These are phyloP conservation scores for Alternaria gaisen DNA, from an alignment of 2,329 filamentous ascomycete genomes.

Conservation along the genomic window DNA sequence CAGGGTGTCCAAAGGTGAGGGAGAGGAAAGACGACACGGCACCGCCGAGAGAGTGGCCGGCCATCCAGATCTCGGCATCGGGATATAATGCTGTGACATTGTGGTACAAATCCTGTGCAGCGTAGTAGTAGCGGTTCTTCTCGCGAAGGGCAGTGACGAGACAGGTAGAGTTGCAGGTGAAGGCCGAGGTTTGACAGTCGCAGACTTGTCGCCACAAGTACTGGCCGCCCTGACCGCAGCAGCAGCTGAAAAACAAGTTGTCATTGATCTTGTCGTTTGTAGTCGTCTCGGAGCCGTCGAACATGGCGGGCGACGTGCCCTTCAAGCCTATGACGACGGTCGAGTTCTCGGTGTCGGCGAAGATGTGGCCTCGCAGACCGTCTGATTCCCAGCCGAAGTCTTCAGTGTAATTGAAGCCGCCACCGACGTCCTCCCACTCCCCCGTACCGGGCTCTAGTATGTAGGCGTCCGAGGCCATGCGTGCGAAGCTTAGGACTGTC, in stretches of 20 bases:
- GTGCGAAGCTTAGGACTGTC: conserved; percentile 83
- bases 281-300: conserved; percentile 95
- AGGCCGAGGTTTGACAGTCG: conserved; percentile 87
- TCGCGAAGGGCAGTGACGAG: conserved; percentile 76
- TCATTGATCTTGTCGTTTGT: conserved; percentile 98
- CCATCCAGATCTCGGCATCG: conserved; percentile 83
- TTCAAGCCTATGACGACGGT: conserved; percentile 94
- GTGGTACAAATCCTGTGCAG: conserved; percentile 86
- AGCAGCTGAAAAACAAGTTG: conserved; percentile 97
- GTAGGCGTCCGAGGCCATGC: conserved; percentile 91
- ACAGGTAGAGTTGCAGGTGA: conserved; percentile 92
- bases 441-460: conserved; percentile 74
- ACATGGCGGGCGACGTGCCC: conserved; percentile 86
- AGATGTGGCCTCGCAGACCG: conserved; percentile 90
- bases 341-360: conserved; percentile 82
- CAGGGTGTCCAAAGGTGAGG: conserved; percentile 87
- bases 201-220: conserved; percentile 92
- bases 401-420: conserved; percentile 81
- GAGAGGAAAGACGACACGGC: conserved; percentile 88
- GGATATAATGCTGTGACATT: conserved; percentile 93
- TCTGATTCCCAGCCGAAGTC: conserved; percentile 94
- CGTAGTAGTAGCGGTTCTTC: conserved; percentile 91
- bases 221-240: conserved; percentile 91
- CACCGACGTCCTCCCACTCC: conserved; percentile 78
- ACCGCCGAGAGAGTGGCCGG: conserved; percentile 91